Percentiles rank a stretch among this genome's conserved stretches.
phyloP scores from a whole-genome alignment of 345 rosid genomes.

The Brassica incana region DNA sequence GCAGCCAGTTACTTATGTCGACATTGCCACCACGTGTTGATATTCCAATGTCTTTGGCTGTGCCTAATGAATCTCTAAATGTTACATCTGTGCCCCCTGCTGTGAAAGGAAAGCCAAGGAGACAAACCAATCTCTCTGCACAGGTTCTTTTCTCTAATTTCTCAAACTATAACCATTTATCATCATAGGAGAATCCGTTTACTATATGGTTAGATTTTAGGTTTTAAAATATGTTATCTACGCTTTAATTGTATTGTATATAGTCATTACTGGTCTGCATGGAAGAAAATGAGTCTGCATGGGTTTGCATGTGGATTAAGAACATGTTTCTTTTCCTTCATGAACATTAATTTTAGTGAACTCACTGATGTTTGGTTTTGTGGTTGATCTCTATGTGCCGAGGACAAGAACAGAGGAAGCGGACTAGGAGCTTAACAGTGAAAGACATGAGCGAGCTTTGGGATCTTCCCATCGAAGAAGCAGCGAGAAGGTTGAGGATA shows the following conservation, averaged over 20 bases:
- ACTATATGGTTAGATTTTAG: not conserved
- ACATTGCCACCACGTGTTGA: not conserved
- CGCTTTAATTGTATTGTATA: not conserved
- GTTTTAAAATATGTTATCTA: not conserved
- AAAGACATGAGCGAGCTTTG: not conserved
- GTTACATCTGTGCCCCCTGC: not conserved
- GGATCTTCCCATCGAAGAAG: constrained; percentile 13
- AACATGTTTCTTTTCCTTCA: not conserved
- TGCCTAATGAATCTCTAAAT: not conserved
- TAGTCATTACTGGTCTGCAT: not conserved
- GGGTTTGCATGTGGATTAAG: not conserved
- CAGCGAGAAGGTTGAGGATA: not conserved
- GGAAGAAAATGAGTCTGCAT: not conserved
- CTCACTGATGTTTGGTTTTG: constrained; percentile 6
- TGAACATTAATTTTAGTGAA: not conserved
- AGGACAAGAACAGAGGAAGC: constrained; percentile 28
- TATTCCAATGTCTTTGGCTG: not conserved
- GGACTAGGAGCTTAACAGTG: not conserved
- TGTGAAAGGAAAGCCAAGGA: not conserved
- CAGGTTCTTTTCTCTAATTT: not conserved
- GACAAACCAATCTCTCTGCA: not conserved
- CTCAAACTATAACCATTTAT: not conserved
- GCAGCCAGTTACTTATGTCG: not conserved
- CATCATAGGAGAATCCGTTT: not conserved
- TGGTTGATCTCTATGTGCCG: not conserved